phyloP scores from a whole-genome alignment of 148 eudicot species.

The Oxyria digyna region DNA sequence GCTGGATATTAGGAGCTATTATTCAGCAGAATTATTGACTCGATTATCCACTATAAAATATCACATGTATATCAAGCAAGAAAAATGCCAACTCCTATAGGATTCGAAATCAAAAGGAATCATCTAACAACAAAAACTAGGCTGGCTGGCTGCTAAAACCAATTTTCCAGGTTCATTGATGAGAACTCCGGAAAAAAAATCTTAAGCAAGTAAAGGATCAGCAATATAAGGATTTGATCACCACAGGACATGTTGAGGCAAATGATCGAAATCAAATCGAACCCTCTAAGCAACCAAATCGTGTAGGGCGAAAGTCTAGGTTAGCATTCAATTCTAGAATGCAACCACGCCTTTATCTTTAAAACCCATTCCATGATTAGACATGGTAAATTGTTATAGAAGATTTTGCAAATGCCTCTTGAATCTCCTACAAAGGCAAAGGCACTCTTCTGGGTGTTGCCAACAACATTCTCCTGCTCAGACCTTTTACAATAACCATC shows the following conservation, averaged over 20 bases:
- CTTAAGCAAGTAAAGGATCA: background rate
- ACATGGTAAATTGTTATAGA: slow-evolving; percentile 7
- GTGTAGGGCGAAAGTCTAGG: slow-evolving; percentile 1
- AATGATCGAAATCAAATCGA: background rate
- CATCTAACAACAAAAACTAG: too few species aligned
- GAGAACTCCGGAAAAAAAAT: background rate
- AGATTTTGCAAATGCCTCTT: slow-evolving; percentile 1
- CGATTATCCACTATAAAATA: too few species aligned
- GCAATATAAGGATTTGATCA: slow-evolving; percentile 4
- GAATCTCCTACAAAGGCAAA: slow-evolving; percentile 3
- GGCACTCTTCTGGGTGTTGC: slow-evolving; percentile 3
- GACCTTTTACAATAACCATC: slow-evolving; percentile 7
- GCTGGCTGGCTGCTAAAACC: too few species aligned
- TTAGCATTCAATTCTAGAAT: slow-evolving; percentile 5
- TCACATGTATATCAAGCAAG: too few species aligned
- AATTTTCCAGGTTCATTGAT: background rate
- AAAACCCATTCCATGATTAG: background rate
- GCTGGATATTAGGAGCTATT: too few species aligned
- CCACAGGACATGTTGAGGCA: slow-evolving; percentile 3
- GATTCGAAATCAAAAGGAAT: too few species aligned
- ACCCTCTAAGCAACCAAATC: background rate
- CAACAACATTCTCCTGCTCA: background rate
- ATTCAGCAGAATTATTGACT: too few species aligned
- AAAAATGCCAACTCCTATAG: too few species aligned
- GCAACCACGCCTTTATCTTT: slow-evolving; percentile 1